Evolutionary conservation across 208 protist genomes (phyloP).

Genomic region (Tetramitus jugosus): DNA sequence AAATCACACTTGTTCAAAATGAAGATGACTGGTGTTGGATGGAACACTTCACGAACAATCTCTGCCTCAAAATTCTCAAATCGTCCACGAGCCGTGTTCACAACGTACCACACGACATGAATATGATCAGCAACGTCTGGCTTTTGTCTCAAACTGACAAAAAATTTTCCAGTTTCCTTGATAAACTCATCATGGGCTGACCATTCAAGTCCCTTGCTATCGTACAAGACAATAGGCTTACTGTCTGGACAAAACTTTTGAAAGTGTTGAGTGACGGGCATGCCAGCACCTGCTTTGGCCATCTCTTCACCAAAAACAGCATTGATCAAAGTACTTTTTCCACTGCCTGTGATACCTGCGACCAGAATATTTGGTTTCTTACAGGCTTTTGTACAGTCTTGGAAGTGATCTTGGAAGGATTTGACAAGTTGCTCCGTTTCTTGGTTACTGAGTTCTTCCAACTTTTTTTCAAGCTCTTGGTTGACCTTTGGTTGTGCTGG

Average conservation of each 20-base stretch:
- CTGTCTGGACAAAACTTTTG: constrained; percentile 10
- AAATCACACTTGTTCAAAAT: constrained; percentile 18
- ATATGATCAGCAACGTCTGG: constrained; percentile 14
- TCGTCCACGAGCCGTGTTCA: constrained; percentile 4
- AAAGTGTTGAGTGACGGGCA: constrained; percentile 23
- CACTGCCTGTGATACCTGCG: constrained; percentile 20
- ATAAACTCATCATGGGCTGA: constrained; percentile 6
- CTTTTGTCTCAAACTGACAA: constrained; percentile 11
- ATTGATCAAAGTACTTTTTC: constrained; percentile 15
- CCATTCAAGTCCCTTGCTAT: constrained; percentile 19
- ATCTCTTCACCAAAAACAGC: constrained; percentile 20
- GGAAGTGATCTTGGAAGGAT: constrained; percentile 14
- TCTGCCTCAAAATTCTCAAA: constrained; percentile 22
- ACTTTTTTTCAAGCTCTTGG: not conserved
- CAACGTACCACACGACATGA: constrained; percentile 22
- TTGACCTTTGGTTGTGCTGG: no score
- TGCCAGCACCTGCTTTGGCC: not conserved
- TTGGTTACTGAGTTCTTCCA: not conserved
- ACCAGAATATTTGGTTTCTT: constrained; percentile 22
- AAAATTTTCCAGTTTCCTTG: constrained; percentile 23
- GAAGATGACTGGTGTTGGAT: constrained; percentile 21
- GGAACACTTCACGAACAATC: constrained; percentile 10
- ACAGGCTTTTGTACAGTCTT: constrained; percentile 17
- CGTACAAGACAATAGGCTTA: constrained; percentile 20
- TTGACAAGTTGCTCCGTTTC: constrained; percentile 17